phyloP scores from a whole-genome alignment of 257 asterid genomes.

The Buddleja alternifolia region DNA sequence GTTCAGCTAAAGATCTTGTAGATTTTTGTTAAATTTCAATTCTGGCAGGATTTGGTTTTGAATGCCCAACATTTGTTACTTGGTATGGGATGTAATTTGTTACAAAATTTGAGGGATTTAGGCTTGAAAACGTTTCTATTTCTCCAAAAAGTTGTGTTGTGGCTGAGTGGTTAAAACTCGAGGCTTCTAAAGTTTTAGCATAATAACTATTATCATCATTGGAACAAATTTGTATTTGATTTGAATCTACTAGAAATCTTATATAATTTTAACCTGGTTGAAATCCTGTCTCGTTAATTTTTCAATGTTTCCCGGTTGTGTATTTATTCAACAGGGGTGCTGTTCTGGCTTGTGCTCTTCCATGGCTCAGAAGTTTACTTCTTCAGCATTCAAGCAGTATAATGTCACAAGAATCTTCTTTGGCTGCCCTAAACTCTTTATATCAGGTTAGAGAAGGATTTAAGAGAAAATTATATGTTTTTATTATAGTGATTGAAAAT shows the following conservation, averaged over 20 bases:
- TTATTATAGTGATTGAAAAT: no score
- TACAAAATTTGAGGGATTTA: neutral
- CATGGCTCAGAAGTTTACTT: slow-evolving; percentile 85
- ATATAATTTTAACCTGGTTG: neutral
- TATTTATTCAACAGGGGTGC: slow-evolving; percentile 69
- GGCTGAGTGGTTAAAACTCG: neutral
- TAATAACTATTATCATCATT: neutral
- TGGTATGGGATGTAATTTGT: neutral
- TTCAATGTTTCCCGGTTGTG: slow-evolving; percentile 4
- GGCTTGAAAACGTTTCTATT: neutral
- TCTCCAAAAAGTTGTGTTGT: neutral
- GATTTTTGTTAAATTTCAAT: neutral
- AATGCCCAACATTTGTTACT: neutral
- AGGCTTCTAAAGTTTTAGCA: neutral
- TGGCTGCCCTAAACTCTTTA: slow-evolving; percentile 71
- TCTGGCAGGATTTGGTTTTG: neutral
- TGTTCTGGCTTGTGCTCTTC: slow-evolving; percentile 87
- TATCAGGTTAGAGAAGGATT: slow-evolving; percentile 66
- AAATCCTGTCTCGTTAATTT: neutral
- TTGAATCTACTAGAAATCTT: neutral
- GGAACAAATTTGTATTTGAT: neutral
- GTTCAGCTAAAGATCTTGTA: neutral
- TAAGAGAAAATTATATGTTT: neutral
- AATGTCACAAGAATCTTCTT: slow-evolving; percentile 90
- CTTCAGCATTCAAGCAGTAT: slow-evolving; percentile 86